Evolutionary conservation across 345 rosid species (phyloP), one percentile per base, ranked within the genome.

Genomic region (Eucalyptus brandiana): DNA sequence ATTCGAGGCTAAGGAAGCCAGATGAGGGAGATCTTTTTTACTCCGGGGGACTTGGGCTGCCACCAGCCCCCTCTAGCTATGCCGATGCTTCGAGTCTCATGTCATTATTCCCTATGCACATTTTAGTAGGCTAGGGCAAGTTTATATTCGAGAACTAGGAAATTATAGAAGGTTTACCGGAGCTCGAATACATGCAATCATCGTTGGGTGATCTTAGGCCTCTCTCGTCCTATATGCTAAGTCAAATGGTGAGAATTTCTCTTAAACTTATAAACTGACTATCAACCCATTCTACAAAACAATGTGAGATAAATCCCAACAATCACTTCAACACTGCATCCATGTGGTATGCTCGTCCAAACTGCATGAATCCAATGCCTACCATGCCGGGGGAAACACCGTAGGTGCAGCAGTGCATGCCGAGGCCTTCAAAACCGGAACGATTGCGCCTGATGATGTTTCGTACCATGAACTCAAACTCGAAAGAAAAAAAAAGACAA

Each of bases 321-420:
- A 21, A 21, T 53, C 58, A 3, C 26, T 23, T 2, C 9, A 6
- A 12, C 8, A 4, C 45, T 4, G 2, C 28, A 76, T 76, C 15
- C 15, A 76, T 45, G 11, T 0, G 47, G 47, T 37, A 37, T 12
- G 26, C 47, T 76, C 17, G 6, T 40, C 44, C 26, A 40, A 21
- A 40, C 3, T 23, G 30, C 42, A 21, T 72, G 23, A 11, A 37
- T 12, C 5, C 83, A 24, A 72, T 26, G 5, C 24, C 47, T 40
- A 72, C 14, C 7, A 13, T 18, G 45, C 45, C 4, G 5, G 26
- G 37, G 45, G 37, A 72, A 44, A 21, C 83, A 11, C 14, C 2
- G 5, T 10, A 34, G 16, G 23, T 0, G 7, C 26, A 6, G 1
- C 14, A 72, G 3, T 5, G 16, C 28, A 40, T 5, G 44, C 1